Conservation (phyloP, 306 rosid species). For the Cucurbita moschata region DNA sequence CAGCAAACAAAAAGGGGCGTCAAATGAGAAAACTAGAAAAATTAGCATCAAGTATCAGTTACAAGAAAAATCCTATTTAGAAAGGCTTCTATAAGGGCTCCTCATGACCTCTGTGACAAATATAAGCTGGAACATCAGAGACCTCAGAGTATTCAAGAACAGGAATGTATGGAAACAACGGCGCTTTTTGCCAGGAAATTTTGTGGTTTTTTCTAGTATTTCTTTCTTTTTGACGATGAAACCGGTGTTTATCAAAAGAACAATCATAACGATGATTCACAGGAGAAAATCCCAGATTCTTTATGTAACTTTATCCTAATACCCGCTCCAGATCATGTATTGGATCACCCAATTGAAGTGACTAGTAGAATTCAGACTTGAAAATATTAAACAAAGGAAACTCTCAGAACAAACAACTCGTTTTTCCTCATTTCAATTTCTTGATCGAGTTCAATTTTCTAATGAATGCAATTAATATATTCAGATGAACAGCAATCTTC, state of each 20-base stretch:
- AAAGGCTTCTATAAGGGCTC: not conserved
- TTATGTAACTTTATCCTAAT: not conserved
- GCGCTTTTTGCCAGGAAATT: not conserved
- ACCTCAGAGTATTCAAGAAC: not conserved
- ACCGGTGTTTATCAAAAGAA: not conserved
- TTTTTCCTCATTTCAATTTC: not conserved
- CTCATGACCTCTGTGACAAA: not conserved
- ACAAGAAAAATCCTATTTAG: not conserved
- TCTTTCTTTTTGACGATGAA: not conserved
- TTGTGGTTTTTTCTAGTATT: not conserved
- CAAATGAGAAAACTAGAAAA: not conserved
- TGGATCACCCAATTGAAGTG: not conserved
- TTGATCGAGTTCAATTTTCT: not conserved
- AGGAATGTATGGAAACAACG: not conserved
- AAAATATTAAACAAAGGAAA: not conserved
- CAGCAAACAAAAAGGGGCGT: not conserved
- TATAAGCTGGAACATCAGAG: not conserved
- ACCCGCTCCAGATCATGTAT: not conserved
- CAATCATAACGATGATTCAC: not conserved
- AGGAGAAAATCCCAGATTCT: not conserved
- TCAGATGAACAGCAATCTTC: not conserved
- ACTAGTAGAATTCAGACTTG: not conserved
- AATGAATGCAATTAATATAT: not conserved
- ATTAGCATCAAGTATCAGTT: not conserved
- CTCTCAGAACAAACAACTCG: not conserved